Evolutionary conservation across 768 basidiomycete species (phyloP).

Genomic region (Naganishia vaughanmartiniae): DNA sequence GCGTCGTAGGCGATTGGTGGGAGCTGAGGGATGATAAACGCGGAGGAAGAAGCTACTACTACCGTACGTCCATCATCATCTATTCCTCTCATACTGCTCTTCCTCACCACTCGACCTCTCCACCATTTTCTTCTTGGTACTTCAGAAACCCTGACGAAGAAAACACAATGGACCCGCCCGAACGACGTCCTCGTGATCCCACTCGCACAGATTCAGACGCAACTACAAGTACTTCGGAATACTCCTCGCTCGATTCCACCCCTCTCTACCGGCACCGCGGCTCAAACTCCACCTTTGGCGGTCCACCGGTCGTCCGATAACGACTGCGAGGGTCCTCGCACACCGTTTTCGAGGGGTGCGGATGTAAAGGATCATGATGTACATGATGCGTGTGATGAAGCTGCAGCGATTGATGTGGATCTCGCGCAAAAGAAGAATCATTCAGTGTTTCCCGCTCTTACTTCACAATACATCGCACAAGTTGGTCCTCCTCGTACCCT

Average conservation of each 20-base stretch:
- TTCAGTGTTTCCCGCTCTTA: not conserved
- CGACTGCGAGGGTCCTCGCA: not conserved
- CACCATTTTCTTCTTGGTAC: too few species aligned
- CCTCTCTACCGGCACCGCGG: too few species aligned
- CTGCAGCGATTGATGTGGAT: not conserved
- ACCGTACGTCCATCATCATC: slow-evolving; percentile 54
- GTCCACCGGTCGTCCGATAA: too few species aligned
- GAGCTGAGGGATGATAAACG: slow-evolving; percentile 80
- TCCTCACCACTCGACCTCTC: too few species aligned
- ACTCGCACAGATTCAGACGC: slow-evolving; percentile 53
- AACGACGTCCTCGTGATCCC: slow-evolving; percentile 79
- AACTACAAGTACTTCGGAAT: not conserved
- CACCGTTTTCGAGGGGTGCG: not conserved
- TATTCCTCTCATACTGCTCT: not conserved
- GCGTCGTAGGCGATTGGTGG: slow-evolving; percentile 75
- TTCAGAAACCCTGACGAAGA: slow-evolving; percentile 62
- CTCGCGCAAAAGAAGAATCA: not conserved
- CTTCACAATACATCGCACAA: not conserved
- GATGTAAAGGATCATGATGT: not conserved
- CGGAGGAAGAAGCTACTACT: slow-evolving; percentile 84
- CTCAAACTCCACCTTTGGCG: too few species aligned
- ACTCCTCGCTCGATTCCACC: not conserved
- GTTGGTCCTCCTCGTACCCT: not conserved
- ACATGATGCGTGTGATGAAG: not conserved
- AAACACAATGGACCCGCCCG: slow-evolving; percentile 91